Evolutionary conservation across 2,329 filamentous ascomycete species (phyloP).

Genomic region (Alternaria sp.): DNA sequence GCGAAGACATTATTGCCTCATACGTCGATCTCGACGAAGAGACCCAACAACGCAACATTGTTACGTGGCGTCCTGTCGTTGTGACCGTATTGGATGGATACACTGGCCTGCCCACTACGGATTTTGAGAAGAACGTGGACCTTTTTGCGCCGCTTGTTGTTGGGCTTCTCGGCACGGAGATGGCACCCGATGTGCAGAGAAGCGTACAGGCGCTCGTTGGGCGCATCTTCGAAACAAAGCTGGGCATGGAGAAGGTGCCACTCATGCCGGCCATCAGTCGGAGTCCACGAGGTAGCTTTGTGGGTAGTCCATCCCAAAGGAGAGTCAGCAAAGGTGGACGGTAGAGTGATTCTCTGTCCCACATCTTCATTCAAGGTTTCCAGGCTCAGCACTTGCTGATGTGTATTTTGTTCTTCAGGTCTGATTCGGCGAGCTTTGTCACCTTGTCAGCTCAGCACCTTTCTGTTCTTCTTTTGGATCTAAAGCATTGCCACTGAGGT

Average conservation of each 20-base stretch:
- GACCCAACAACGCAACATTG: slow-evolving; percentile 94
- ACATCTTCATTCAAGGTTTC: not conserved
- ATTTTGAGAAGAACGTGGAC: slow-evolving; percentile 79
- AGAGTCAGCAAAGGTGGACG: slow-evolving; percentile 15
- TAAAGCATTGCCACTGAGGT: not conserved
- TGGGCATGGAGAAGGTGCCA: slow-evolving; percentile 27
- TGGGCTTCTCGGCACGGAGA: slow-evolving; percentile 80
- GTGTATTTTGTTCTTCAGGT: not conserved
- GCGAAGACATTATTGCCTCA: slow-evolving; percentile 87
- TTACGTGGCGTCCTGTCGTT: slow-evolving; percentile 96
- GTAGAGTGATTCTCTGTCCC: not conserved
- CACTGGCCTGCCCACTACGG: slow-evolving; percentile 77
- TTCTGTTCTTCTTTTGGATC: not conserved
- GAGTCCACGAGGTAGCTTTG: slow-evolving; percentile 32
- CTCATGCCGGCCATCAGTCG: slow-evolving; percentile 31
- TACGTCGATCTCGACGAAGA: slow-evolving; percentile 92
- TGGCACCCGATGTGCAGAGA: slow-evolving; percentile 77
- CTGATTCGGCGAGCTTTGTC: not conserved
- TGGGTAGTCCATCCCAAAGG: slow-evolving; percentile 25
- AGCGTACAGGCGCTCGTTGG: slow-evolving; percentile 79
- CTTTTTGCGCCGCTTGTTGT: slow-evolving; percentile 88
- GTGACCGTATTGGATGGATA: slow-evolving; percentile 97
- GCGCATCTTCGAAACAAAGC: slow-evolving; percentile 73
- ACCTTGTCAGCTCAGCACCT: not conserved
- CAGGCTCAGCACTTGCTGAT: not conserved